Conservation (phyloP, 2,329 filamentous ascomycete genomes). For the Pseudogymnoascus sp. region DNA sequence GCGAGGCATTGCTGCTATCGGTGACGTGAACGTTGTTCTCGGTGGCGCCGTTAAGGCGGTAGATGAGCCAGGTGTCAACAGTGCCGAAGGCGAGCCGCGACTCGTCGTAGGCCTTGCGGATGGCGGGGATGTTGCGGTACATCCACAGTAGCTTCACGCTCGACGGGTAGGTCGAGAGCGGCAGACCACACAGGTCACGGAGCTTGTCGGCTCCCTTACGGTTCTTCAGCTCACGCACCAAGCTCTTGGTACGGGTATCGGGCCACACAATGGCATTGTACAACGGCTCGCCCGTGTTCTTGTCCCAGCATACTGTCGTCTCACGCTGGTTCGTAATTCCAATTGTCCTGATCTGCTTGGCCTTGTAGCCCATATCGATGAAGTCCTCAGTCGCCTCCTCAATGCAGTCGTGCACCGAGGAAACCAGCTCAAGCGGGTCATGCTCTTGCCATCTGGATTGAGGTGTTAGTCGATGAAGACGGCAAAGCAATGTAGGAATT, state of each 20-base stretch:
- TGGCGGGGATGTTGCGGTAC: conserved; percentile 56
- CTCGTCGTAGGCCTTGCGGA: conserved; percentile 63
- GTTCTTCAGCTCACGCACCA: conserved; percentile 65
- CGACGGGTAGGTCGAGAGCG: conserved; percentile 75
- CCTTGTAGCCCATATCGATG: conserved; percentile 56
- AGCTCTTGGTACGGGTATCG: conserved; percentile 64
- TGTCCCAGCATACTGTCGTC: conserved; percentile 74
- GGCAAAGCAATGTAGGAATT: not conserved
- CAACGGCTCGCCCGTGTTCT: conserved; percentile 64
- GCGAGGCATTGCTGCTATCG: conserved; percentile 72
- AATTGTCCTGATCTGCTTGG: conserved; percentile 61
- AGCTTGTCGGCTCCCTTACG: conserved; percentile 59
- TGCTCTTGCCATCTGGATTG: conserved; percentile 71
- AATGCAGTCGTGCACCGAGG: conserved; percentile 67
- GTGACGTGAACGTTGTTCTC: conserved; percentile 62
- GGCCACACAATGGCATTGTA: conserved; percentile 82
- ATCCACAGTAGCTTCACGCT: conserved; percentile 74
- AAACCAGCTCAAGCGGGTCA: conserved; percentile 65
- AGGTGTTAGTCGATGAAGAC: not conserved
- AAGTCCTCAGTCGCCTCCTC: conserved; percentile 64
- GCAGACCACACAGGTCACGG: conserved; percentile 61
- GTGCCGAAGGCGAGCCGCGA: conserved; percentile 70
- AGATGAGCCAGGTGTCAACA: conserved; percentile 73
- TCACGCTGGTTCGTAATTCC: conserved; percentile 82
- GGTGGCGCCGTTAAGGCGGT: conserved; percentile 66